Evolutionary conservation across 768 basidiomycete genomes (phyloP), one percentile per base, ranked within the genome.

Genomic region (Boletellus sp.): DNA sequence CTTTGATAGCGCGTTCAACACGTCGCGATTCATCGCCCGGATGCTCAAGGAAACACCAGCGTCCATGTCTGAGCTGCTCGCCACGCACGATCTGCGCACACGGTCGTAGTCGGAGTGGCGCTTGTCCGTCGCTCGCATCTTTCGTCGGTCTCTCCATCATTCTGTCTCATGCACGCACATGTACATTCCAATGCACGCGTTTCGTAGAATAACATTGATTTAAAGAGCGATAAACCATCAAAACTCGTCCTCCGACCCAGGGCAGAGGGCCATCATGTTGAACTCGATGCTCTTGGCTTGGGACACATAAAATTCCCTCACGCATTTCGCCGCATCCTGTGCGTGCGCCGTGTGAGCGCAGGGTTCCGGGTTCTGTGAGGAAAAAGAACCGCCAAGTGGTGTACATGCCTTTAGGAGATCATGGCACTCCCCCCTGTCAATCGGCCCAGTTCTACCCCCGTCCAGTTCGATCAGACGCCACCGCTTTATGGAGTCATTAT

Each of bases 401-500:
- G 7, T 28, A 6, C 39, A n/a, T 59, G 79, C 88, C 63, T 72
- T 62, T 44, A 92, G 65, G 38, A 92, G 69, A 61, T 87, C 73
- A 1, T 52, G 67, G 55, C 80, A 81, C 50, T 74, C 72, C 0
- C 90, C 90, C 56, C 84, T 77, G 63, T 96, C 93, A 56, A 96
- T 74, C 1, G 94, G 92, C 3, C 89, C 89, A 9, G 64, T 69
- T 38, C 94, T 71, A 37, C 81, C 70, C 1, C 94, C 94, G 68
- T 96, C 93, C 41, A 98, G 72, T 66, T 96, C 94, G 39, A 95
- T 71, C 7, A 96, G 66, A 40, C 86, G 76, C 68, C 54, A 61
- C 60, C 32, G 60, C 57, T 53, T 67, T 53, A 10, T 60, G 56
- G 28, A 15, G 50, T 17, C 65, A 47, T 37, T 53, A 47, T 26